Percentiles rank a stretch among this genome's conserved stretches.
Conservation (phyloP, 371 early-diverging fungal genomes). For the Syncephalis plumigaleata region DNA sequence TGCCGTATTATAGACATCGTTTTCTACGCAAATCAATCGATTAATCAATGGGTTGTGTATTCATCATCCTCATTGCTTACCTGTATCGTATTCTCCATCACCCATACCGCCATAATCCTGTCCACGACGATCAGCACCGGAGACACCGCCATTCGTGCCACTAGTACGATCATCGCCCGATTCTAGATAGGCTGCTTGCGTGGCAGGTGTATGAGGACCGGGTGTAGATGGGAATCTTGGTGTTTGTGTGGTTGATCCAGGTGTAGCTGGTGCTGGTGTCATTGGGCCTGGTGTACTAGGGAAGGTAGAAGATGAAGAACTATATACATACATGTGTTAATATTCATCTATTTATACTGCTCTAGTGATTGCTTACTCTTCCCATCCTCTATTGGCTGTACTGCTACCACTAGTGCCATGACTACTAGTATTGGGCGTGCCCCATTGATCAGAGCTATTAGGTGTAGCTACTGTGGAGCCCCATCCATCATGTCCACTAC, state of each 20-base stretch:
- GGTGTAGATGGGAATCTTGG: slow-evolving; percentile 1
- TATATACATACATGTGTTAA: too few relatives aligned
- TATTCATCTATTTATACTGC: too few relatives aligned
- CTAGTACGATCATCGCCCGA: too few relatives aligned
- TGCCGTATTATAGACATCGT: slow-evolving; percentile 6
- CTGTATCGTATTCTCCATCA: too few relatives aligned
- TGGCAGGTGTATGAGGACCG: neutral
- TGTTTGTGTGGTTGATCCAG: slow-evolving; percentile 2
- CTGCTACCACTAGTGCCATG: slow-evolving; percentile 15
- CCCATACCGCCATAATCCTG: too few relatives aligned
- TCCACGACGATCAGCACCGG: too few relatives aligned
- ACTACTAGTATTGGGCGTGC: slow-evolving; percentile 14
- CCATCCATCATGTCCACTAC: slow-evolving; percentile 5
- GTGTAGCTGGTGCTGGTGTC: slow-evolving; percentile 6
- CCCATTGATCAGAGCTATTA: slow-evolving; percentile 22
- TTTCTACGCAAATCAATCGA: too few relatives aligned
- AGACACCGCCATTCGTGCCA: too few relatives aligned
- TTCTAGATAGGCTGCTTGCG: neutral
- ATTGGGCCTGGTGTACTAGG: slow-evolving; percentile 2
- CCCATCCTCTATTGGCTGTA: neutral
- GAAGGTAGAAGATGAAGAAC: neutral
- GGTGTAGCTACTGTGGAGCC: slow-evolving; percentile 9
- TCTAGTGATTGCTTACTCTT: too few relatives aligned
- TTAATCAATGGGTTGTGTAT: too few relatives aligned
- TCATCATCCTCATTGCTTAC: too few relatives aligned